Conservation (phyloP, 2,329 filamentous ascomycete genomes). For the Sporothrix mexicana region DNA sequence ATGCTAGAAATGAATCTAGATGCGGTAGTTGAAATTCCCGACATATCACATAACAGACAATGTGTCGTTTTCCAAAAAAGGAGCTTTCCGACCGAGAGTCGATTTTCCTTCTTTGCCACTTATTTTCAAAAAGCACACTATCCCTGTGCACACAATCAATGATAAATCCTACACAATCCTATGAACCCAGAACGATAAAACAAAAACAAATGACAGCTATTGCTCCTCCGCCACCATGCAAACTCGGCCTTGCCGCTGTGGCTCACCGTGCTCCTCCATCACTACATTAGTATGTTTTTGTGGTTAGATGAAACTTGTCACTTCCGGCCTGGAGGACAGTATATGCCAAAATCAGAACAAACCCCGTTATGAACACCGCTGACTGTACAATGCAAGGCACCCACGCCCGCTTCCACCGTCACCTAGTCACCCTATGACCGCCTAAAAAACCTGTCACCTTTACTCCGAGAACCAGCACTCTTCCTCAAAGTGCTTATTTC, state of each 20-base stretch:
- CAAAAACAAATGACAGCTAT: neutral
- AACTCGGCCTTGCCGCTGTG: neutral
- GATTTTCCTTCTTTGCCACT: neutral
- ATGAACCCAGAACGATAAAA: neutral
- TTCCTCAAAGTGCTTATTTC: slow-evolving; percentile 40
- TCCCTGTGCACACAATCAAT: slow-evolving; percentile 16
- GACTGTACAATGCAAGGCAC: neutral
- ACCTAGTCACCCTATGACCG: neutral
- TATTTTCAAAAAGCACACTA: neutral
- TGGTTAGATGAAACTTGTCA: slow-evolving; percentile 9
- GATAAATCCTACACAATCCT: slow-evolving; percentile 11
- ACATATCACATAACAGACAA: neutral
- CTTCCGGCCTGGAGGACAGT: neutral
- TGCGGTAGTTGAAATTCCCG: neutral
- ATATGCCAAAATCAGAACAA: slow-evolving; percentile 11
- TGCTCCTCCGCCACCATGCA: slow-evolving; percentile 6
- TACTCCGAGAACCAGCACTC: neutral
- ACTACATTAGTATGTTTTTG: slow-evolving; percentile 21
- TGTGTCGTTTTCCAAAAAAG: neutral
- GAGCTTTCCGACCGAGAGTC: neutral
- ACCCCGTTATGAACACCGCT: neutral
- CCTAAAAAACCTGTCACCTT: neutral
- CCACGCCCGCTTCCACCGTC: neutral
- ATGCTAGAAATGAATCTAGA: too few species aligned
- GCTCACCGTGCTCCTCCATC: neutral